Percentiles rank a stretch among this genome's conserved stretches.
Conservation (phyloP, 768 basidiomycete species). For the Mycena haematopus region DNA sequence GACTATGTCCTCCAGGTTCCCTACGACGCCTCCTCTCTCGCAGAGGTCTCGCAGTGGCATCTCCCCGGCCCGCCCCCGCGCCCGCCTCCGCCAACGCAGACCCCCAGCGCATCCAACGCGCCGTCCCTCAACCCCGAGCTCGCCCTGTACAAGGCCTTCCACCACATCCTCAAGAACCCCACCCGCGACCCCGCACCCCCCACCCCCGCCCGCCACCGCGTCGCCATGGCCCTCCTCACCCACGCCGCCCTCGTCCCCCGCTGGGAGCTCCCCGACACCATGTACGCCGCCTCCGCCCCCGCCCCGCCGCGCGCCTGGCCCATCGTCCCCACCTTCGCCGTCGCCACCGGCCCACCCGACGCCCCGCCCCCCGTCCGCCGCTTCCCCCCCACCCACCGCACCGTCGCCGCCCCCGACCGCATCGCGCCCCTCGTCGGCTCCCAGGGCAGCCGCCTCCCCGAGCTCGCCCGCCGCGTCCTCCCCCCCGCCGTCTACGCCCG, state of each 20-base stretch:
- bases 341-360: constrained; percentile 46
- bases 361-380: constrained; percentile 28
- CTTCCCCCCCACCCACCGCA: constrained; percentile 53
- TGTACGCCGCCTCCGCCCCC: constrained; percentile 65
- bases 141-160: constrained; percentile 72
- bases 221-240: constrained; percentile 73
- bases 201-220: constrained; percentile 72
- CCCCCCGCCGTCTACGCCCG: constrained; percentile 66
- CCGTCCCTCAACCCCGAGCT: constrained; percentile 62
- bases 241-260: constrained; percentile 63
- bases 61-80: constrained; percentile 53
- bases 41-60: constrained; percentile 72
- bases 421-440: constrained; percentile 70
- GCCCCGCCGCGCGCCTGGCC: constrained; percentile 66
- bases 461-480: constrained; percentile 69
- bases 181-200: constrained; percentile 44
- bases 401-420: constrained; percentile 52
- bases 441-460: constrained; percentile 69
- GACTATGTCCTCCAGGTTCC: constrained; percentile 78
- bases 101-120: constrained; percentile 42
- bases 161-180: constrained; percentile 78
- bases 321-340: constrained; percentile 71
- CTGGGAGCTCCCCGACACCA: constrained; percentile 73
- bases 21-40: constrained; percentile 75
- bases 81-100: constrained; percentile 33